Percentiles rank a stretch among this genome's conserved stretches.
Conservation (phyloP, 768 basidiomycete species). For the Epithele typhae region DNA sequence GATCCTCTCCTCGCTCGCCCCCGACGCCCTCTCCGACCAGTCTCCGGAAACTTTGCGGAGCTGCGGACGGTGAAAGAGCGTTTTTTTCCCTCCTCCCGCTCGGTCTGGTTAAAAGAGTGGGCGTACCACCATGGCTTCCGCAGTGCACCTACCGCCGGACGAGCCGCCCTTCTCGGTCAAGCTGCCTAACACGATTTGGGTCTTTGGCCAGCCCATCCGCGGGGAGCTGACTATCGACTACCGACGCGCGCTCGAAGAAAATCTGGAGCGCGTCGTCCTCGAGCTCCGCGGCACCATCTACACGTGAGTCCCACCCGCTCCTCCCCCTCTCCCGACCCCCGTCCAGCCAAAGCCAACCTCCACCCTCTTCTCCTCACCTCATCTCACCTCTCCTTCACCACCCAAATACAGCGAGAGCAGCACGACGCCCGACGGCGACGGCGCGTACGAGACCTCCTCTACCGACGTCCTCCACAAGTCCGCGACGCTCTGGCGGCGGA, state of each 20-base stretch:
- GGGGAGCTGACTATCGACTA: conserved; percentile 19
- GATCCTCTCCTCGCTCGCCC: too few relatives aligned
- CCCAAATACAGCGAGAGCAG: background rate
- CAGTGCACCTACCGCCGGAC: conserved; percentile 7
- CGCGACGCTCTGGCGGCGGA: conserved; percentile 15
- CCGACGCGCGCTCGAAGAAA: conserved; percentile 6
- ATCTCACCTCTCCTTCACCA: too few relatives aligned
- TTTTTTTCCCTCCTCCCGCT: too few relatives aligned
- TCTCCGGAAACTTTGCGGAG: too few relatives aligned
- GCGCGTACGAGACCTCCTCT: conserved; percentile 1
- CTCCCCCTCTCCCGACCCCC: background rate
- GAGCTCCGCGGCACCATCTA: conserved; percentile 17
- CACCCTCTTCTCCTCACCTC: too few relatives aligned
- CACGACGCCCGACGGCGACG: background rate
- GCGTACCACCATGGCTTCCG: too few relatives aligned
- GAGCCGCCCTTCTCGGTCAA: conserved; percentile 12
- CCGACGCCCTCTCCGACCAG: too few relatives aligned
- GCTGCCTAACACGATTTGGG: conserved; percentile 10
- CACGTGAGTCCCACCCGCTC: conserved; percentile 13
- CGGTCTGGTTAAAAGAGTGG: too few relatives aligned
- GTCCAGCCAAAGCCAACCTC: too few relatives aligned
- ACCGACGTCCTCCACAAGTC: conserved; percentile 11
- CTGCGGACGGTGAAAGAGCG: too few relatives aligned
- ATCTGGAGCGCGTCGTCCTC: conserved; percentile 19
- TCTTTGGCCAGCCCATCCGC: conserved; percentile 11